These are phyloP conservation scores for Paramyrothecium sp. DNA, from an alignment of 2,329 filamentous ascomycete species.

Conservation along the genomic window DNA sequence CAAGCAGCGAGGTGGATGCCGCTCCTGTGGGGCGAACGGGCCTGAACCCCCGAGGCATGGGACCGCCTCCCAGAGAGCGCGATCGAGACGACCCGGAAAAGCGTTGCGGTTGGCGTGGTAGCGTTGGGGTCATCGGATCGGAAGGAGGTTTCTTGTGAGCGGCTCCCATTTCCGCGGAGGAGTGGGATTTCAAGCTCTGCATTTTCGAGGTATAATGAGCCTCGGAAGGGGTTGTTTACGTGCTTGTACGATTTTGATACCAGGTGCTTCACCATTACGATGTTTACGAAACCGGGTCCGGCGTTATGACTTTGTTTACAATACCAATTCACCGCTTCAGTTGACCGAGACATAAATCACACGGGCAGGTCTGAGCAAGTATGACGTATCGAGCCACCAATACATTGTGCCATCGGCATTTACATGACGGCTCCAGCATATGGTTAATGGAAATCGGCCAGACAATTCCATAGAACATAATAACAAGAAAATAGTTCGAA, in stretches of 20 bases:
- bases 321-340: too few species aligned
- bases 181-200: not conserved
- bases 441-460: too few species aligned
- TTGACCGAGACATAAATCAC: too few species aligned
- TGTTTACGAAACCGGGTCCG: slow-evolving; percentile 12
- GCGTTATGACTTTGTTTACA: not conserved
- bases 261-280: slow-evolving; percentile 21
- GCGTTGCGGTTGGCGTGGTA: slow-evolving; percentile 56
- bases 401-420: too few species aligned
- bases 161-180: not conserved
- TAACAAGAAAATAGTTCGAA: too few species aligned
- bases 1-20: slow-evolving; percentile 43
- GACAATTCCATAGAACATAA: too few species aligned
- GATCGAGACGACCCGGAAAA: slow-evolving; percentile 38
- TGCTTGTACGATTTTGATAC: slow-evolving; percentile 26
- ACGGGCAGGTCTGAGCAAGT: too few species aligned
- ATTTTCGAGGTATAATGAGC: not conserved
- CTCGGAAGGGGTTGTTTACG: slow-evolving; percentile 14
- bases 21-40: slow-evolving; percentile 33
- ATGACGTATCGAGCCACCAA: too few species aligned
- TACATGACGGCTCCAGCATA: too few species aligned
- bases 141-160: slow-evolving; percentile 56
- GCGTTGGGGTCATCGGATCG: slow-evolving; percentile 50
- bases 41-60: slow-evolving; percentile 39
- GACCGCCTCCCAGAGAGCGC: slow-evolving; percentile 27